phyloP scores from a whole-genome alignment of 2,329 filamentous ascomycete species.

The Phyllosticta capitalensis region DNA sequence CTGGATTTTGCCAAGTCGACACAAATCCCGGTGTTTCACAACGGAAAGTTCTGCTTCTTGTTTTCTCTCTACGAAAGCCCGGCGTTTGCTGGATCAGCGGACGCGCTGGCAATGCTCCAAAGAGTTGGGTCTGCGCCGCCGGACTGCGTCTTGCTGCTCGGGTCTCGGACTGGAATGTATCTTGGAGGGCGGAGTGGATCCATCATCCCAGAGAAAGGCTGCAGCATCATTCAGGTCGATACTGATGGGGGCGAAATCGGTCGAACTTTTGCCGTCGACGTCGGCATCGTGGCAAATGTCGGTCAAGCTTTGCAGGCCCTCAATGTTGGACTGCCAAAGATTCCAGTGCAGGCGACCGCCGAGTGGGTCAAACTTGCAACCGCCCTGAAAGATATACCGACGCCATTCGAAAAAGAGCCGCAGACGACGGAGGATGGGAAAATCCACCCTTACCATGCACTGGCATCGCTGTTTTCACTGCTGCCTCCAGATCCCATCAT shows the following conservation, averaged over 20 bases:
- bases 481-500: slow-evolving; percentile 30
- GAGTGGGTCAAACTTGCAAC: slow-evolving; percentile 16
- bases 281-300: slow-evolving; percentile 35
- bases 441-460: slow-evolving; percentile 36
- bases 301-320: slow-evolving; percentile 25
- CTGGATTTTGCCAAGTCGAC: slow-evolving; percentile 26
- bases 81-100: slow-evolving; percentile 28
- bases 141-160: slow-evolving; percentile 35
- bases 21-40: slow-evolving; percentile 34
- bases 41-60: slow-evolving; percentile 25
- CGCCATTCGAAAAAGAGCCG: slow-evolving; percentile 17
- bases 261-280: slow-evolving; percentile 29
- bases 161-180: slow-evolving; percentile 34
- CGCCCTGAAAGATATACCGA: not conserved
- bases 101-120: slow-evolving; percentile 24
- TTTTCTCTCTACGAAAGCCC: slow-evolving; percentile 21
- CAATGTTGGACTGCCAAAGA: slow-evolving; percentile 13
- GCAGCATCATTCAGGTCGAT: slow-evolving; percentile 35
- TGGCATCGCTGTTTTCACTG: slow-evolving; percentile 28
- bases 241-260: slow-evolving; percentile 35
- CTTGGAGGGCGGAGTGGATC: slow-evolving; percentile 29
- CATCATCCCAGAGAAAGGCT: slow-evolving; percentile 29
- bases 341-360: slow-evolving; percentile 14
- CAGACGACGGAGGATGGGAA: slow-evolving; percentile 20
- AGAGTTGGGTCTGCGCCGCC: slow-evolving; percentile 21